These are phyloP conservation scores for Serendipita sp. DNA, from an alignment of 1,284 basidiomycete species.

Conservation along the genomic window DNA sequence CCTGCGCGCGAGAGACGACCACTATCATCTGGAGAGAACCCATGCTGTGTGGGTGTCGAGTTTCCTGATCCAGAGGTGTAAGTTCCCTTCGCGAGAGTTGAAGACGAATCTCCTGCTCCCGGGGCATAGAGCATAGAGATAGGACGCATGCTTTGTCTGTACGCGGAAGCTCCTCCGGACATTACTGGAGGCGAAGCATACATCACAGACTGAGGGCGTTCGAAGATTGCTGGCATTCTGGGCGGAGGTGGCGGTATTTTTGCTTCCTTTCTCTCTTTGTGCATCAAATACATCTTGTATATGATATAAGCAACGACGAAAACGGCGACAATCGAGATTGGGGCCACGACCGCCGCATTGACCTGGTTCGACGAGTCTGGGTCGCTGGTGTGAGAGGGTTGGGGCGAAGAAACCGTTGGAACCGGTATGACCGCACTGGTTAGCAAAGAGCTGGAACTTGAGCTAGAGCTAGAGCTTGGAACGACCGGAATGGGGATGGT, in stretches of 20 bases:
- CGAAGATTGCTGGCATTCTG: neutral
- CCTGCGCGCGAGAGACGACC: neutral
- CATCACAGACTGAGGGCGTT: neutral
- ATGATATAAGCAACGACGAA: neutral
- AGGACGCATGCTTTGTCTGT: conserved; percentile 1
- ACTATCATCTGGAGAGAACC: neutral
- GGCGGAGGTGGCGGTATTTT: neutral
- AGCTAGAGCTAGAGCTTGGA: too few relatives aligned
- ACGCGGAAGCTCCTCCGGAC: neutral
- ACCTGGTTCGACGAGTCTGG: neutral
- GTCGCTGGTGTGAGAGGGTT: neutral
- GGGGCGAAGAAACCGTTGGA: neutral
- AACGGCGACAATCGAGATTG: neutral
- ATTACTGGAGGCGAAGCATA: neutral
- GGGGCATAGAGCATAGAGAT: neutral
- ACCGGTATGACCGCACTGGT: neutral
- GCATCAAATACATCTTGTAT: neutral
- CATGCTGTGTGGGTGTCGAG: neutral
- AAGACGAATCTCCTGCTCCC: neutral
- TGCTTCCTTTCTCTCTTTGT: neutral
- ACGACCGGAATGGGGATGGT: too few relatives aligned
- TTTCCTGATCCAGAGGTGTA: neutral
- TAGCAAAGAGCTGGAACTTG: too few relatives aligned
- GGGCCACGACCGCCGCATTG: neutral
- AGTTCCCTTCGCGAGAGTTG: neutral